Base-by-base conservation (phyloP, 2,329 filamentous ascomycete genomes). In the Metarhizium humberi region DNA sequence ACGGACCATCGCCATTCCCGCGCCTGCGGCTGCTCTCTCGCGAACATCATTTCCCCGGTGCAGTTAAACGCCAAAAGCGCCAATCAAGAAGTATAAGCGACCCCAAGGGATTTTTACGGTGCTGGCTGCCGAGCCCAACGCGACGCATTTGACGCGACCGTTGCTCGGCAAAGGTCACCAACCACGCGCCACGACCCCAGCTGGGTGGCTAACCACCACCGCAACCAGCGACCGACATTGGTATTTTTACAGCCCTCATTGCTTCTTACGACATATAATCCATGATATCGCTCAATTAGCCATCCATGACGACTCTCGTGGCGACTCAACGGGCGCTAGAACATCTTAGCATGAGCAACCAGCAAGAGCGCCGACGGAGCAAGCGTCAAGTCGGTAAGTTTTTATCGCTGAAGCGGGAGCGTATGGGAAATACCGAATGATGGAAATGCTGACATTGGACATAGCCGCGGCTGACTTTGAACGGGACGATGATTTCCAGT, bases 401-500 rank as follows among this genome's bases (percentile, higher is more conserved):
- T 50, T 46, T 4, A 6, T 13, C 20, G 8, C 40, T 7, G 45
- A 16, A 29, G 14, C 45, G 11, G 25, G 18, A 18, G 18, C 20
- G 13, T 11, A 6, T 13, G 25, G 18, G 45, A 18, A 18, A 20
- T 40, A 30, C 36, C 32, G 36, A 50, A 20, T 40, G 42, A 46
- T 50, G 59, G 53, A 40, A 43, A 54, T 57, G 52, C 61, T 65
- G 57, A 65, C 55, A 25, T 30, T 18, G 14, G 25, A 29, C 14
- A 38, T 59, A 74, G 74, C 72, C 59, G 66, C 65, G 58, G 63
- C 65, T 48, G 69, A 73, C 52, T 86, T 89, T 63, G 87, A 92
- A 69, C 81, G 87, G 64, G 85, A 88, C 73, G 88, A 87, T 63
- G 88, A 88, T 59, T 92, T 92, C 63, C 76, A 83, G 56, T 92